These are phyloP conservation scores for Starmerella bacillaris DNA, from an alignment of 805 yeast species.

Conservation along the genomic window DNA sequence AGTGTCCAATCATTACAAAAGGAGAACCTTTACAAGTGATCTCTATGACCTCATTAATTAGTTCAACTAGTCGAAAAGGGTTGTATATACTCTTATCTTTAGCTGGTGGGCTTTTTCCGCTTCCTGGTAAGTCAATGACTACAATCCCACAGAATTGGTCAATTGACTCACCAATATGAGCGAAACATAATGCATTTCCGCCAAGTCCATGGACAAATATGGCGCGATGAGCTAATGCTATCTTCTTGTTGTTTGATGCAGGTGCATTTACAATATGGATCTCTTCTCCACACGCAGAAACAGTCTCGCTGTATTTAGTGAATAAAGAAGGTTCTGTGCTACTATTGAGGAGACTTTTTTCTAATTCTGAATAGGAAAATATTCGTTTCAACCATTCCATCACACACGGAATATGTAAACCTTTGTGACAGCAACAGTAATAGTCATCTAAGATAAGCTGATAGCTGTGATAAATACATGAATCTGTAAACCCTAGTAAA, in stretches of 20 bases:
- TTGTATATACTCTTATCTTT: conserved; percentile 5
- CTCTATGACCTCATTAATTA: conserved; percentile 11
- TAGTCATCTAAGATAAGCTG: too few species aligned
- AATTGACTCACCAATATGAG: conserved; percentile 45
- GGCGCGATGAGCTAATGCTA: conserved; percentile 34
- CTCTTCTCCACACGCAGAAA: conserved; percentile 1
- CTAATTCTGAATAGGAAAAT: conserved; percentile 6
- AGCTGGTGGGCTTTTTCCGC: conserved; percentile 37
- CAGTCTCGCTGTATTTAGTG: conserved; percentile 1
- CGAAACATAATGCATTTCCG: conserved; percentile 76
- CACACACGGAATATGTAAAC: too few species aligned
- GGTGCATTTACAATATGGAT: conserved; percentile 24
- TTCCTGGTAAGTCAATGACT: conserved; percentile 75
- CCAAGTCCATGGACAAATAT: conserved; percentile 77
- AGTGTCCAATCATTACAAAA: conserved; percentile 40
- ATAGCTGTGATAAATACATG: too few species aligned
- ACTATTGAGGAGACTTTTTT: conserved; percentile 6
- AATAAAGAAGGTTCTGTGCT: conserved; percentile 2
- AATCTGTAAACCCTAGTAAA: too few species aligned
- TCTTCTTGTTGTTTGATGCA: conserved; percentile 17
- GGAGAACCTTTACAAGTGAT: not conserved
- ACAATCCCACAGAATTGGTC: conserved; percentile 45
- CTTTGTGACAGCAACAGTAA: too few species aligned
- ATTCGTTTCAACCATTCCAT: conserved; percentile 9
- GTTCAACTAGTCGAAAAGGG: conserved; percentile 9